Conservation (phyloP, 371 early-diverging fungal genomes). For the Entomophthora muscae region DNA sequence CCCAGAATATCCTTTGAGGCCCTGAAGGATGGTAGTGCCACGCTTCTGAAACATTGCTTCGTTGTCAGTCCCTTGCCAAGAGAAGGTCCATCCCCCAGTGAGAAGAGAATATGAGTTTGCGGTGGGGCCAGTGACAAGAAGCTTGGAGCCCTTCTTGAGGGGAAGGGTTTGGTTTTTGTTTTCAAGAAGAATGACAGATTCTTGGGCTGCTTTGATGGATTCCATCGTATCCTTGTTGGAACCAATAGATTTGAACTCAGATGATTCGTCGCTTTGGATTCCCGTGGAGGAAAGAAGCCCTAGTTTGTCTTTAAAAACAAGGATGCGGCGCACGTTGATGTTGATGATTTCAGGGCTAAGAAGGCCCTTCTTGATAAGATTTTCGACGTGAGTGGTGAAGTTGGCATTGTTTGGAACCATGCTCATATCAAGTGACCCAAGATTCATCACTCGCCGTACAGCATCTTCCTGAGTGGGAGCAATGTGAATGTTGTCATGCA, state of each 20-base stretch:
- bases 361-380: too few relatives aligned
- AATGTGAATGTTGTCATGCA: slow-evolving; percentile 25
- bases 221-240: too few relatives aligned
- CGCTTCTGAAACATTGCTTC: slow-evolving; percentile 26
- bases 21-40: slow-evolving; percentile 24
- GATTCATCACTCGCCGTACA: too few relatives aligned
- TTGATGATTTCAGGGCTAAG: too few relatives aligned
- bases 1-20: slow-evolving; percentile 16
- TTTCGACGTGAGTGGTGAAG: too few relatives aligned
- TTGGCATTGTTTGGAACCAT: slow-evolving; percentile 41
- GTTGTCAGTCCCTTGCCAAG: slow-evolving; percentile 29
- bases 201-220: too few relatives aligned
- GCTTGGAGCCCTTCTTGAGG: too few relatives aligned
- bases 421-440: slow-evolving; percentile 41
- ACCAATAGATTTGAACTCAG: slow-evolving; percentile 35
- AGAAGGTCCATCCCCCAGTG: slow-evolving; percentile 36
- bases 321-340: too few relatives aligned
- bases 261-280: slow-evolving; percentile 36
- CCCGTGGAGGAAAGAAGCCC: slow-evolving; percentile 29
- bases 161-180: too few relatives aligned
- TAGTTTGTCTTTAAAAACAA: slow-evolving; percentile 30
- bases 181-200: too few relatives aligned
- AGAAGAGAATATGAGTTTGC: slow-evolving; percentile 20
- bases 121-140: too few relatives aligned
- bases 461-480: slow-evolving; percentile 26